Evolutionary conservation across 441 rosid species (phyloP).

Genomic region (Breynia disticha): DNA sequence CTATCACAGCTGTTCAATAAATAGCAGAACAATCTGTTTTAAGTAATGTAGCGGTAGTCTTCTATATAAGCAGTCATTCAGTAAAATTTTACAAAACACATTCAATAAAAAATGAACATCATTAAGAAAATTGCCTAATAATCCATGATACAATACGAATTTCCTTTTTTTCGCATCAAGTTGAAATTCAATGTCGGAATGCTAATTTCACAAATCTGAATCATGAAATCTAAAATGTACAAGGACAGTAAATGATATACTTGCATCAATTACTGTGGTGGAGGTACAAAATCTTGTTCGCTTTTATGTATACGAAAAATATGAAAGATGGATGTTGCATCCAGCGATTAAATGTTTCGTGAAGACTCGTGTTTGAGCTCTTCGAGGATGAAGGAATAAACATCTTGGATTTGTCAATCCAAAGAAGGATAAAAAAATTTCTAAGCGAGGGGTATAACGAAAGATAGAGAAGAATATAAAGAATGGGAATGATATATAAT

Average conservation of each 20-base stretch:
- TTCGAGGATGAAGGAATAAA: too few relatives aligned
- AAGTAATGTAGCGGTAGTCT: not conserved
- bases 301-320: not conserved
- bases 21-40: not conserved
- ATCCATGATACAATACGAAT: not conserved
- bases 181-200: not conserved
- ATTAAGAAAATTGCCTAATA: not conserved
- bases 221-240: too few relatives aligned
- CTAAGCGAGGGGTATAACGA: too few relatives aligned
- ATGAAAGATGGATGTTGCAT: not conserved
- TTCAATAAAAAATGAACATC: not conserved
- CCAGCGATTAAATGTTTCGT: not conserved
- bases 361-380: not conserved
- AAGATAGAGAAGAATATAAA: too few relatives aligned
- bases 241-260: too few relatives aligned
- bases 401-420: too few relatives aligned
- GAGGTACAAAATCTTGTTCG: not conserved
- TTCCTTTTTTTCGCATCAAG: not conserved
- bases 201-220: too few relatives aligned
- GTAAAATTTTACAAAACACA: not conserved
- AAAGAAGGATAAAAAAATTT: too few relatives aligned
- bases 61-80: not conserved
- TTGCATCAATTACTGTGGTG: not conserved
- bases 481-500: too few relatives aligned
- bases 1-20: not conserved